Conservation (phyloP, 495 filamentous ascomycete genomes). For the Penicillium longicatenatum region DNA sequence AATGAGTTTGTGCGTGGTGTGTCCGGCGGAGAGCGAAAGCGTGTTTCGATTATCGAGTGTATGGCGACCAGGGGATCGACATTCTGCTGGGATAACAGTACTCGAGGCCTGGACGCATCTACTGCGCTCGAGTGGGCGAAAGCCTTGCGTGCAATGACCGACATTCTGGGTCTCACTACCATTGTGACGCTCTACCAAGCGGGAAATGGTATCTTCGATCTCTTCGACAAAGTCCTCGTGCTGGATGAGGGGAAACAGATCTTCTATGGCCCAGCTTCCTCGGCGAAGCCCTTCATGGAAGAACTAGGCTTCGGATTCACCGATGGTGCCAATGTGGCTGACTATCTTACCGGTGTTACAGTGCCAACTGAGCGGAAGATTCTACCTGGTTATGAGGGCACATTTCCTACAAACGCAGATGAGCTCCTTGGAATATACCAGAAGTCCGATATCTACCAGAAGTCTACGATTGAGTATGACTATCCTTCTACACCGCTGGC, state of each 20-base stretch:
- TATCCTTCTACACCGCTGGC: constrained; percentile 45
- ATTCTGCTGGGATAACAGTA: constrained; percentile 63
- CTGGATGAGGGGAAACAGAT: constrained; percentile 65
- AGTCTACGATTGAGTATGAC: constrained; percentile 44
- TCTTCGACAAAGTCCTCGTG: constrained; percentile 68
- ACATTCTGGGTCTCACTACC: constrained; percentile 45
- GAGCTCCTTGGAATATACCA: constrained; percentile 41
- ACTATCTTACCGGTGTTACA: constrained; percentile 70
- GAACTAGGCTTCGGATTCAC: constrained; percentile 63
- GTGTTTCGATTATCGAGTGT: constrained; percentile 67
- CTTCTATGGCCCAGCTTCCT: constrained; percentile 58
- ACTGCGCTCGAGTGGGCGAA: constrained; percentile 58
- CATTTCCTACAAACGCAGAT: constrained; percentile 47
- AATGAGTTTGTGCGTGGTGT: constrained; percentile 78
- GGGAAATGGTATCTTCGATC: constrained; percentile 61
- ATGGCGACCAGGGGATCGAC: constrained; percentile 59
- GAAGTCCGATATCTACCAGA: constrained; percentile 32
- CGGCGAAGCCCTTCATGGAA: constrained; percentile 66
- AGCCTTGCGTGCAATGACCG: constrained; percentile 48
- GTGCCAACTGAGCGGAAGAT: constrained; percentile 66
- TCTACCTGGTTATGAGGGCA: constrained; percentile 50
- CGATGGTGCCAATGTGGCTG: constrained; percentile 52
- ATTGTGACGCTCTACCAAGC: constrained; percentile 62
- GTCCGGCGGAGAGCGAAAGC: constrained; percentile 79
- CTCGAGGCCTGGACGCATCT: constrained; percentile 61